Percentiles rank a stretch among this genome's conserved stretches.
These are phyloP conservation scores for Irpex lacteus DNA, from an alignment of 1,284 basidiomycete species.

Conservation along the genomic window DNA sequence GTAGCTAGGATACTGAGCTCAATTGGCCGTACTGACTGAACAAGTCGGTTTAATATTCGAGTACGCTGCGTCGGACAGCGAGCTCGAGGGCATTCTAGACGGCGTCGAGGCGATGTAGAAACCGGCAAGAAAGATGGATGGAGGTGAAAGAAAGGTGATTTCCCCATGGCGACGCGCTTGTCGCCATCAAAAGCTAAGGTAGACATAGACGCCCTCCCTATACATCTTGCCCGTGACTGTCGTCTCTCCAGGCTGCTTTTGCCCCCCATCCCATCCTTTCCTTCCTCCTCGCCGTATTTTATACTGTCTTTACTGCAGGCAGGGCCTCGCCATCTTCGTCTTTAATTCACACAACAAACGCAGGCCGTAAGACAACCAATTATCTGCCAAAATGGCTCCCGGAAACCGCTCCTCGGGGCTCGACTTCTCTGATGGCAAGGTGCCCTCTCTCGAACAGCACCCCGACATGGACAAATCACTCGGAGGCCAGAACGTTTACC, in stretches of 20 bases:
- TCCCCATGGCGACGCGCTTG: conserved; percentile 9
- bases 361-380: conserved; percentile 31
- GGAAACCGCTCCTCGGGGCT: conserved; percentile 57
- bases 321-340: conserved; percentile 36
- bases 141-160: conserved; percentile 9
- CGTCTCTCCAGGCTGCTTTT: conserved; percentile 13
- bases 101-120: not conserved
- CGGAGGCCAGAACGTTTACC: conserved; percentile 38
- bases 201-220: conserved; percentile 4
- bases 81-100: not conserved
- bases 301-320: conserved; percentile 42
- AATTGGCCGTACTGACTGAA: not conserved
- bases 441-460: conserved; percentile 48
- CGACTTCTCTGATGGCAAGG: conserved; percentile 68
- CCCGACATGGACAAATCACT: conserved; percentile 42
- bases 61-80: not conserved
- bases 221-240: conserved; percentile 6
- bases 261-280: conserved; percentile 15
- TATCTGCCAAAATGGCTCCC: conserved; percentile 13
- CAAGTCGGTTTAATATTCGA: not conserved
- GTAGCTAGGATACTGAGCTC: not conserved
- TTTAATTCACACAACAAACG: conserved; percentile 20
- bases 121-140: conserved; percentile 6
- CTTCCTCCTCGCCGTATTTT: conserved; percentile 14
- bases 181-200: conserved; percentile 9